Base-by-base conservation (phyloP, 768 basidiomycete genomes). In the Gloeopeniophorella convolvens region DNA sequence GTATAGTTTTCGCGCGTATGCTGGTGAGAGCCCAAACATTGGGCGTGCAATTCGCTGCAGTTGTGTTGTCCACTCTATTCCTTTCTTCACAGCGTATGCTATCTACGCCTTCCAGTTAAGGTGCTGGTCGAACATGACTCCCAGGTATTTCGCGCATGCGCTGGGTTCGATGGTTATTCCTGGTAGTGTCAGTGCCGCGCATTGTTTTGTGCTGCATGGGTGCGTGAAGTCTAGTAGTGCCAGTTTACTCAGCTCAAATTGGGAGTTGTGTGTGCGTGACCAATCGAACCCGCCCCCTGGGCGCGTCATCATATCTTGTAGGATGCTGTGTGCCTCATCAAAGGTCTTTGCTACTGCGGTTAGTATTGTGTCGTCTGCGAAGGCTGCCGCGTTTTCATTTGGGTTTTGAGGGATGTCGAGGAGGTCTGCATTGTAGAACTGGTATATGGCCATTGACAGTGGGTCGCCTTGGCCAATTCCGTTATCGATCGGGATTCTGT, bases 391-490 rank as follows among this genome's bases (percentile, higher is more conserved):
- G 10, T 18, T 3, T n/a, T 58, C 39, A 11, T 40, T 20, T 12
- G 6, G 12, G 1, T 15, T 15, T 5, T 4, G 11, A 10, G 48
- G 21, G 18, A 60, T 35, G 2, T 57, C 54, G 7, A 62, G 41
- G 5, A 61, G 42, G 46, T 39, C 50, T 9, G 55, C 47, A 31
- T 54, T 63, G 53, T 59, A 63, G 47, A 55, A 59, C 5, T 39
- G 46, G 40, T 47, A 61, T 3, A 59, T 24, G 23, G 55, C 51
- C 39, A 36, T 48, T 1, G 62, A 63, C 12, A 63, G 46, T 2
- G 58, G 63, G 27, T 37, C 55, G 26, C 60, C 63, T 51, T 64
- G 63, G 6, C 27, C 41, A 26, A 55, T 47, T 3, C 63, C 63
- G 28, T 50, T 48, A 21, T 24, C 40, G 15, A n/a, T n/a, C n/a